Percentiles rank a stretch among this genome's conserved stretches.
Evolutionary conservation across 2,329 filamentous ascomycete species (phyloP).

Genomic region (Monilinia laxa): DNA sequence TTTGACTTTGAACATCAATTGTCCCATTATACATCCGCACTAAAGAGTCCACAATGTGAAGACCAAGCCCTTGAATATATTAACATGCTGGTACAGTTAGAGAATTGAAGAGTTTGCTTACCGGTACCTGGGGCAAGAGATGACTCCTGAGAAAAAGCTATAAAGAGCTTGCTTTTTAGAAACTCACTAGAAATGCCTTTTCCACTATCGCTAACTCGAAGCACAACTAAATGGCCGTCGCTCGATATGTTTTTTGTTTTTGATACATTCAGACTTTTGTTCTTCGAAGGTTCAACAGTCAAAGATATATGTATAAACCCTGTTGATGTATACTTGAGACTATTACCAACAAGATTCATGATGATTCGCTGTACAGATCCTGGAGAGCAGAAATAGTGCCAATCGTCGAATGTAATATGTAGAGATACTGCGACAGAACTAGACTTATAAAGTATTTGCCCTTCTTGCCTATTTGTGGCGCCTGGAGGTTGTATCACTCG

Average conservation of each 20-base stretch:
- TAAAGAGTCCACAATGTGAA: conserved; percentile 60
- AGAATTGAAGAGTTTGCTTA: not conserved
- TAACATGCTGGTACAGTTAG: not conserved
- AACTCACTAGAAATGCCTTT: conserved; percentile 62
- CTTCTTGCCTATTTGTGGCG: not conserved
- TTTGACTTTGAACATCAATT: conserved; percentile 56
- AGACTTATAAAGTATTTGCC: not conserved
- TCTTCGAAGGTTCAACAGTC: conserved; percentile 14
- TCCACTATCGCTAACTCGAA: conserved; percentile 59
- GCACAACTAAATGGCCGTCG: conserved; percentile 24
- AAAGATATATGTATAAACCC: conserved; percentile 48
- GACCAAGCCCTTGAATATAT: conserved; percentile 45
- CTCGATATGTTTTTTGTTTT: not conserved
- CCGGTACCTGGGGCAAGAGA: conserved; percentile 58
- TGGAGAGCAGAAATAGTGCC: conserved; percentile 48
- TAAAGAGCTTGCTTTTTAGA: conserved; percentile 57
- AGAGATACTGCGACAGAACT: conserved; percentile 20
- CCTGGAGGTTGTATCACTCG: conserved; percentile 19
- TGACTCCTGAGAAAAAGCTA: conserved; percentile 61
- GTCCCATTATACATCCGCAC: conserved; percentile 57
- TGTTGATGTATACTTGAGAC: conserved; percentile 56
- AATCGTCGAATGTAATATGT: conserved; percentile 24
- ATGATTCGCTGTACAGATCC: conserved; percentile 51
- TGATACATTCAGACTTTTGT: not conserved
- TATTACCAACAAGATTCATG: conserved; percentile 61